Conservation (phyloP, 768 basidiomycete genomes). For the Nidularia pulvinata region DNA sequence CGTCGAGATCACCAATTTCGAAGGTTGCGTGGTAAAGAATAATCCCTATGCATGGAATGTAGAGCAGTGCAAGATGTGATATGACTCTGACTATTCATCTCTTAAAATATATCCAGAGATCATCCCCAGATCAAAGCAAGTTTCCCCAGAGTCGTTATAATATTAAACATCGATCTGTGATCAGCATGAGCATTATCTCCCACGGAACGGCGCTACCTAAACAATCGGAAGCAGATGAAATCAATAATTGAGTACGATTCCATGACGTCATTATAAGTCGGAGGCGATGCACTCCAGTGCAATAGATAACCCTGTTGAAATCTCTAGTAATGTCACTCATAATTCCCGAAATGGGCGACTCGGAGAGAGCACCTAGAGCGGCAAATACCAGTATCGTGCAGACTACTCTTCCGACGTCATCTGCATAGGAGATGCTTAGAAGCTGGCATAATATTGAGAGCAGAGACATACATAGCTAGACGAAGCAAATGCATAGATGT, state of each 20-base stretch:
- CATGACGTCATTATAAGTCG: background rate
- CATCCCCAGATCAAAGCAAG: constrained; percentile 16
- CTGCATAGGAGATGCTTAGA: constrained; percentile 45
- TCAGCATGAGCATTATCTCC: constrained; percentile 36
- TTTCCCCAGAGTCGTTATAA: constrained; percentile 37
- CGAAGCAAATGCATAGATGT: background rate
- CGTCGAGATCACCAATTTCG: background rate
- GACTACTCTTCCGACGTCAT: constrained; percentile 54
- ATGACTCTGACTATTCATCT: no score
- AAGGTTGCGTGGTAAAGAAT: no score
- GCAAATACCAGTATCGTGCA: constrained; percentile 54
- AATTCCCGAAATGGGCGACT: constrained; percentile 65
- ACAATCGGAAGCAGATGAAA: background rate
- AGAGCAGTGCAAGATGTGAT: no score
- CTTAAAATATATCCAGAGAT: no score
- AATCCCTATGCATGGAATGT: no score
- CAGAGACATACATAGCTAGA: constrained; percentile 36
- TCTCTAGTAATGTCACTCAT: constrained; percentile 44
- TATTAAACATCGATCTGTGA: constrained; percentile 33
- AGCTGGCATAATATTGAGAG: constrained; percentile 40
- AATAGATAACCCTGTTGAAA: constrained; percentile 45
- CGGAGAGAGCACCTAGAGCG: constrained; percentile 53
- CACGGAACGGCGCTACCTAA: constrained; percentile 23
- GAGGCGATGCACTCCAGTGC: constrained; percentile 33
- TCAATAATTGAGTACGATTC: background rate